These are phyloP conservation scores for Penicillium sp. DNA, from an alignment of 2,329 filamentous ascomycete genomes.

Conservation along the genomic window DNA sequence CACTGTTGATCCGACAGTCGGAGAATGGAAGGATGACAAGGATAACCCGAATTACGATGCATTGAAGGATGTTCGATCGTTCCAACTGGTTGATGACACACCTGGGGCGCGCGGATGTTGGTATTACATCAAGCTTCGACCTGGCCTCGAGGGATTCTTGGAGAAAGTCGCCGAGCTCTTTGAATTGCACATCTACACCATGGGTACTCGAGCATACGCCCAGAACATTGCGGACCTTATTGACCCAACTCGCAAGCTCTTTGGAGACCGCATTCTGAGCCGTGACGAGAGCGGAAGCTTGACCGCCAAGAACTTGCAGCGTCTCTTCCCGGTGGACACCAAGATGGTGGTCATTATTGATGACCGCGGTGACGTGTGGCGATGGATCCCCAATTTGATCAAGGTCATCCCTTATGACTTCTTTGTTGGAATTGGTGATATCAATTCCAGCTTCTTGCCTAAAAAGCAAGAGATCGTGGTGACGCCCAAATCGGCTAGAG, in stretches of 20 bases:
- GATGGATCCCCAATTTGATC: conserved; percentile 89
- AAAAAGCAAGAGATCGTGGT: conserved; percentile 66
- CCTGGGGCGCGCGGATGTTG: conserved; percentile 78
- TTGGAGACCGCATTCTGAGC: conserved; percentile 93
- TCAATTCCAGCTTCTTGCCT: conserved; percentile 95
- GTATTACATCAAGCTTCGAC: conserved; percentile 98
- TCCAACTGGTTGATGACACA: conserved; percentile 87
- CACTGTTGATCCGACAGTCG: conserved; percentile 93
- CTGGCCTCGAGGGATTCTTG: conserved; percentile 81
- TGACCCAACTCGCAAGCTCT: conserved; percentile 85
- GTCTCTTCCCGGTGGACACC: conserved; percentile 93
- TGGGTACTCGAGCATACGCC: conserved; percentile 97
- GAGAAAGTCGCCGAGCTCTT: conserved; percentile 78
- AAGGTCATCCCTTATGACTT: conserved; percentile 97
- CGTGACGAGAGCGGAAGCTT: conserved; percentile 96
- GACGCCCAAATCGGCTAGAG: conserved; percentile 52
- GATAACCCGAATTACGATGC: conserved; percentile 89
- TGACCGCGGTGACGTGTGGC: conserved; percentile 95
- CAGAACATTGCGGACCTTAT: conserved; percentile 90
- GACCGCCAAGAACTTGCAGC: conserved; percentile 84
- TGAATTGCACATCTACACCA: conserved; percentile 97
- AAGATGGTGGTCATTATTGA: conserved; percentile 99
- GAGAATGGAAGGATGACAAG: conserved; percentile 90
- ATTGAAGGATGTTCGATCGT: conserved; percentile 84
- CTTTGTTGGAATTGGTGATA: conserved; percentile 96